Evolutionary conservation across 176 grass and related monocot genomes (phyloP), one percentile per base, ranked within the genome.

Genomic region (Cocos nucifera): DNA sequence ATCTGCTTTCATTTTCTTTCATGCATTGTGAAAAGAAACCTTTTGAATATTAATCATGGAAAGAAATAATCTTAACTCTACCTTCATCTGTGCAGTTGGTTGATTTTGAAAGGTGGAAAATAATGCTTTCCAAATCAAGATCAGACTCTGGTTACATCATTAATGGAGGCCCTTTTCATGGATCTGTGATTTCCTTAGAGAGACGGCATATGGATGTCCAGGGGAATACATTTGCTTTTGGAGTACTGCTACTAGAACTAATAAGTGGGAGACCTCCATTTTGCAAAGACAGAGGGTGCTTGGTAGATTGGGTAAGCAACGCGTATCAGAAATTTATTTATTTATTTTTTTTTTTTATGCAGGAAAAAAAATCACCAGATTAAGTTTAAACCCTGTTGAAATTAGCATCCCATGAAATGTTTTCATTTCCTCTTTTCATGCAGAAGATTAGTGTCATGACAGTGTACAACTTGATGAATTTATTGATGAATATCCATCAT

Each of bases 61-160:
- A 44, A 44, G 35, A 44, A 44, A 44, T 44, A 44, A 44, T 44
- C 35, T 44, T 12, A 44, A 44, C 10, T 9, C 35, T 44, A 44
- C 35, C 35, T 44, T 44, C 35, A 44, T 44, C 35, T 44, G 35
- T 84, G 44, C 73, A 98, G 93, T 69, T 98, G n/a, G 93, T 98
- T 39, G 93, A 98, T 71, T 98, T 92, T 50, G 88, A 98, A 49
- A 87, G 87, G 64, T 98, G 87, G 84, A 98, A 92, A 68, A 69
- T 83, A 76, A 62, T 92, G 52, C 83, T 88, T 59, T 74, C 79
- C 3, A 79, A 63, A 53, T 73, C 77, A 10, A 82, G 83, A 50
- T 83, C 88, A 23, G 64, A 72, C 26, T 22, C 20, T 0, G 15
- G 65, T 10, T 76, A 76, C 29, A 71, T 88, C 50, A 81, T 19